A percentile compares a stretch with the other conserved stretches of the same genome.
phyloP scores from a whole-genome alignment of 176 grass and related monocot species.

The Poa annua region DNA sequence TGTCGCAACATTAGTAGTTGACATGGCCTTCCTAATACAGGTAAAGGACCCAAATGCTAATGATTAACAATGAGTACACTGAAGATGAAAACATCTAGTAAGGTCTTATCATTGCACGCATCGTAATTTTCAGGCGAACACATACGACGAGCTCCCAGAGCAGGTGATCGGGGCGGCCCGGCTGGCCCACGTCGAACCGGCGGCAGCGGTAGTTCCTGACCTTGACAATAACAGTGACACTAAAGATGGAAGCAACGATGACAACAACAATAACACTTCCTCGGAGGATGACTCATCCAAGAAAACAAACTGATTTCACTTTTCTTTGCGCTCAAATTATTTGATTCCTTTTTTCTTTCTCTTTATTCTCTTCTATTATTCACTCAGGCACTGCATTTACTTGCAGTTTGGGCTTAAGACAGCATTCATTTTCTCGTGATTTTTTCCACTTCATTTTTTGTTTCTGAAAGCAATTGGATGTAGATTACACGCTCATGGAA shows the following conservation, averaged over 20 bases:
- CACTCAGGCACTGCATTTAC: constrained; percentile 11
- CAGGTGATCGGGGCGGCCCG: constrained; percentile 81
- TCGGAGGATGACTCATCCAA: constrained; percentile 55
- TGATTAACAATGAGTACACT: neutral
- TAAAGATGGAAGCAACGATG: constrained; percentile 29
- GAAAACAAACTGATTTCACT: constrained; percentile 54
- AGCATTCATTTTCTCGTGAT: neutral
- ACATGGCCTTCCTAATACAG: constrained; percentile 97
- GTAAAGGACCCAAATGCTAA: constrained; percentile 37
- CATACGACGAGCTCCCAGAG: constrained; percentile 83
- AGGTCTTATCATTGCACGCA: neutral
- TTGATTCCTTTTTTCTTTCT: neutral
- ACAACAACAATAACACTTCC: constrained; percentile 1
- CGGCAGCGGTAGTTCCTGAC: constrained; percentile 61
- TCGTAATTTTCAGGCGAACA: constrained; percentile 59
- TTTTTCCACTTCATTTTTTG: neutral
- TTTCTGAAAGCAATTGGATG: neutral
- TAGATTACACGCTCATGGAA: neutral
- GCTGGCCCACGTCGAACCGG: constrained; percentile 74
- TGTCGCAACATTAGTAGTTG: constrained; percentile 79
- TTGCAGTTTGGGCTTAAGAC: neutral
- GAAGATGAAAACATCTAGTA: neutral
- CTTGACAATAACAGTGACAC: constrained; percentile 47
- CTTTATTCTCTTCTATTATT: neutral
- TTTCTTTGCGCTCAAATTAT: neutral